A percentile compares a stretch with the other conserved stretches of the same genome.
These are phyloP conservation scores for Albophoma yamanashiensis DNA, from an alignment of 2,329 filamentous ascomycete genomes.

Conservation along the genomic window DNA sequence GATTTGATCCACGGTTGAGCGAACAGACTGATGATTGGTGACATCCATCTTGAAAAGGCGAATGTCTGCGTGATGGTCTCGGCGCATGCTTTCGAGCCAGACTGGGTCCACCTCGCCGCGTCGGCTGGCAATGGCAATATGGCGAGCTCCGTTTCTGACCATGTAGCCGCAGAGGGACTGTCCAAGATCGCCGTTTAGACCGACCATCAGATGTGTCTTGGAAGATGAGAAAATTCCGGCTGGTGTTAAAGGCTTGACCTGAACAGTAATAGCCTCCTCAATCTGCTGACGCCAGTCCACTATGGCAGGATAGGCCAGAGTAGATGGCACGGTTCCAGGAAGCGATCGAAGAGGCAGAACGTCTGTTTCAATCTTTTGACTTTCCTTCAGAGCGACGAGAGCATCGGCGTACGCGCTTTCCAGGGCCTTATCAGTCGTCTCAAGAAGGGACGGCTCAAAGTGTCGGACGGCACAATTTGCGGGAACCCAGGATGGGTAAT, in stretches of 20 bases:
- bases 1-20: slow-evolving; percentile 8
- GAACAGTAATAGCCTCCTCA: neutral
- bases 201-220: neutral
- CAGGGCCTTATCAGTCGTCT: neutral
- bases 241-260: neutral
- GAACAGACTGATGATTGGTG: neutral
- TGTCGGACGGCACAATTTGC: neutral
- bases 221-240: neutral
- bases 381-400: neutral
- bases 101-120: neutral
- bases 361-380: neutral
- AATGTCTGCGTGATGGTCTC: neutral
- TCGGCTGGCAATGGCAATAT: neutral
- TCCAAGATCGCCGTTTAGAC: neutral
- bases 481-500: neutral
- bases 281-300: neutral
- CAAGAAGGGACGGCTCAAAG: neutral
- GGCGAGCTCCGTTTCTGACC: neutral
- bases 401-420: neutral
- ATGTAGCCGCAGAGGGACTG: slow-evolving; percentile 1
- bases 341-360: neutral
- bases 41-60: slow-evolving; percentile 1
- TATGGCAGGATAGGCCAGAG: neutral
- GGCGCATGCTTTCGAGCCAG: neutral
- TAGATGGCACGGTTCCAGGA: neutral